Evolutionary conservation across 2,329 filamentous ascomycete species (phyloP).

Genomic region (Trichoderma breve): DNA sequence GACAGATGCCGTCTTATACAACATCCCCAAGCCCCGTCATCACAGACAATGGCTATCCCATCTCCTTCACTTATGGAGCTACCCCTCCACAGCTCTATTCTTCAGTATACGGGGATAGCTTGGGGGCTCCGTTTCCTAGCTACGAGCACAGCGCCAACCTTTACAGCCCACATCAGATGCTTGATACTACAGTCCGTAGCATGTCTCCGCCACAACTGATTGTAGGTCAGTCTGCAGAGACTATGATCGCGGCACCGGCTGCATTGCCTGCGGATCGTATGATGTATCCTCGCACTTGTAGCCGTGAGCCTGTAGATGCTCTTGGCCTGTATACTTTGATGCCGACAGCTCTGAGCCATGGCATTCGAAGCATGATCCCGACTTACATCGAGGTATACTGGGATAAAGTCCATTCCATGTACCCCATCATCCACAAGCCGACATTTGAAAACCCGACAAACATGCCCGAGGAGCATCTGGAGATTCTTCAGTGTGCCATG

Average conservation of each 20-base stretch:
- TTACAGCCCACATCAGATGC: constrained; percentile 38
- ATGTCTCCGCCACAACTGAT: constrained; percentile 49
- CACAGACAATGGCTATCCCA: constrained; percentile 26
- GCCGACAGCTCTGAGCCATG: constrained; percentile 38
- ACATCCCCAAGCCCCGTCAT: constrained; percentile 25
- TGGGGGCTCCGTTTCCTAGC: constrained; percentile 33
- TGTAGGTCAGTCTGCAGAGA: constrained; percentile 48
- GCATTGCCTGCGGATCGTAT: constrained; percentile 37
- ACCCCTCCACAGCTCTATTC: constrained; percentile 35
- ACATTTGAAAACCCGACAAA: constrained; percentile 41
- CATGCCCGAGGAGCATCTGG: constrained; percentile 35
- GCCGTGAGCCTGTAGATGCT: constrained; percentile 43
- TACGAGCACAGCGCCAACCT: constrained; percentile 39
- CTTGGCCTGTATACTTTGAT: constrained; percentile 35
- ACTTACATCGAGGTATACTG: constrained; percentile 54
- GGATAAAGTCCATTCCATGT: constrained; percentile 48
- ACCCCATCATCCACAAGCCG: constrained; percentile 51
- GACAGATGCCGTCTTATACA: constrained; percentile 31
- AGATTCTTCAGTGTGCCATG: constrained; percentile 53
- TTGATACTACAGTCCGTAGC: constrained; percentile 47
- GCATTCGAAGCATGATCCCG: constrained; percentile 45
- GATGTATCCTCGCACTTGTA: constrained; percentile 37
- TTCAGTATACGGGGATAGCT: constrained; percentile 33
- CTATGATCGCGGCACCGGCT: constrained; percentile 47
- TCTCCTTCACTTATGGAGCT: constrained; percentile 32